Percentiles rank a stretch among this genome's conserved stretches.
These are phyloP conservation scores for Coelastrella sp. DNA, from an alignment of 139 green algal species.

Conservation along the genomic window DNA sequence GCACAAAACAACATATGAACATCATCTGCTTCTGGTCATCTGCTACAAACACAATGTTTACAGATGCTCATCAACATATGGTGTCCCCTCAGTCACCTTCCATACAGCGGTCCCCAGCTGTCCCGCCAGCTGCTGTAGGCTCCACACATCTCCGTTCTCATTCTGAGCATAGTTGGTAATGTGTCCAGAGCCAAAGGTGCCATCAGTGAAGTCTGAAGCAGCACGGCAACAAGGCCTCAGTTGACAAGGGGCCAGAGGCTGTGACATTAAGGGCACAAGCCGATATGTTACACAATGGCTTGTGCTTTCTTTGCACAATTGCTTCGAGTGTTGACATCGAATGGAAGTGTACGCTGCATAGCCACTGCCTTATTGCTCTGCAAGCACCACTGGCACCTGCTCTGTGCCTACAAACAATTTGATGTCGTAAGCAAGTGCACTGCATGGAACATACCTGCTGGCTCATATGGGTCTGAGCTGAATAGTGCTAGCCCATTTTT, in stretches of 20 bases:
- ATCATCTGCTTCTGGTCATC: too few relatives aligned
- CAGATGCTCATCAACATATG: neutral
- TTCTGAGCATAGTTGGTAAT: slow-evolving; percentile 75
- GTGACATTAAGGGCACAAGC: too few relatives aligned
- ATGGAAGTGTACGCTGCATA: too few relatives aligned
- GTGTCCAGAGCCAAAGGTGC: slow-evolving; percentile 50
- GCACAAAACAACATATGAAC: too few relatives aligned
- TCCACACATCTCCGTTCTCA: slow-evolving; percentile 64
- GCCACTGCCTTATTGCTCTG: too few relatives aligned
- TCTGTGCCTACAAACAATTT: neutral
- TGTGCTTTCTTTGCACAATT: too few relatives aligned
- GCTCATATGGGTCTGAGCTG: slow-evolving; percentile 37
- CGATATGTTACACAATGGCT: too few relatives aligned
- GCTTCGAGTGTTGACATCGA: too few relatives aligned
- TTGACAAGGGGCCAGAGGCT: too few relatives aligned
- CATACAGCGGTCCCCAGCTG: slow-evolving; percentile 52
- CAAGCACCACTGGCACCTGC: too few relatives aligned
- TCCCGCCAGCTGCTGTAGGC: slow-evolving; percentile 48
- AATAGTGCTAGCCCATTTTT: slow-evolving; percentile 64
- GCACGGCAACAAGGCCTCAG: neutral
- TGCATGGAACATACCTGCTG: neutral
- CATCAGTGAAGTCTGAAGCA: slow-evolving; percentile 9
- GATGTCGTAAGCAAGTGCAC: neutral
- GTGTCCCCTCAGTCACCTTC: neutral
- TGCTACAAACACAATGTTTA: too few relatives aligned